Percentiles rank a stretch among this genome's conserved stretches.
Conservation (phyloP, 2,329 filamentous ascomycete species). For the Neofusicoccum sp. region DNA sequence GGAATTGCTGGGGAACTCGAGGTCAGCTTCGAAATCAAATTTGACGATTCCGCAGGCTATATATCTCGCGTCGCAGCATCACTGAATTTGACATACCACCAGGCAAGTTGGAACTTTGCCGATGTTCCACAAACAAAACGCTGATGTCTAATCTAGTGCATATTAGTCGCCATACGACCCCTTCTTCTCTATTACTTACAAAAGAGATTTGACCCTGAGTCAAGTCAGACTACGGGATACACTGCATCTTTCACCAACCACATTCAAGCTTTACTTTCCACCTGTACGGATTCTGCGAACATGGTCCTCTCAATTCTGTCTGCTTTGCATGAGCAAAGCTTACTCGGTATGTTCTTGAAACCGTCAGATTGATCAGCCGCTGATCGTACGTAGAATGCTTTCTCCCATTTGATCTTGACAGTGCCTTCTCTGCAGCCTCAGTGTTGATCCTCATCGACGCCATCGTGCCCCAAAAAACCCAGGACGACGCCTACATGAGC, state of each 20-base stretch:
- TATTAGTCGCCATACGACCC: background rate
- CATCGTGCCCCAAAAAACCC: background rate
- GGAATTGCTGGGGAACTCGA: constrained; percentile 24
- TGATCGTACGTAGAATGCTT: background rate
- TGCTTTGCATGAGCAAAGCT: background rate
- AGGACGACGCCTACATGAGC: background rate
- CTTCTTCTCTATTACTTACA: background rate
- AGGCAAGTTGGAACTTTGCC: background rate
- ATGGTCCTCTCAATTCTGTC: background rate
- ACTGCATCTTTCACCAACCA: background rate
- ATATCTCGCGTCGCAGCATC: constrained; percentile 21
- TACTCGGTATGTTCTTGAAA: background rate
- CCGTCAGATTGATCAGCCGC: too few species aligned
- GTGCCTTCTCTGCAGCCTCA: background rate
- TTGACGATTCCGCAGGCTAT: constrained; percentile 20
- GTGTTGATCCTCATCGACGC: background rate
- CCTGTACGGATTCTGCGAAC: background rate
- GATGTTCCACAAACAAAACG: too few species aligned
- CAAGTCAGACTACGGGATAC: background rate
- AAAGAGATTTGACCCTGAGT: background rate
- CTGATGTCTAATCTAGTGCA: background rate
- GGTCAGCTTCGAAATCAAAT: constrained; percentile 20
- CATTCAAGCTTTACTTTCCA: background rate
- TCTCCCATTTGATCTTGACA: background rate
- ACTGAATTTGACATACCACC: background rate